These are phyloP conservation scores for Alectoria sarmentosa DNA, from an alignment of 495 filamentous ascomycete genomes.

Conservation along the genomic window DNA sequence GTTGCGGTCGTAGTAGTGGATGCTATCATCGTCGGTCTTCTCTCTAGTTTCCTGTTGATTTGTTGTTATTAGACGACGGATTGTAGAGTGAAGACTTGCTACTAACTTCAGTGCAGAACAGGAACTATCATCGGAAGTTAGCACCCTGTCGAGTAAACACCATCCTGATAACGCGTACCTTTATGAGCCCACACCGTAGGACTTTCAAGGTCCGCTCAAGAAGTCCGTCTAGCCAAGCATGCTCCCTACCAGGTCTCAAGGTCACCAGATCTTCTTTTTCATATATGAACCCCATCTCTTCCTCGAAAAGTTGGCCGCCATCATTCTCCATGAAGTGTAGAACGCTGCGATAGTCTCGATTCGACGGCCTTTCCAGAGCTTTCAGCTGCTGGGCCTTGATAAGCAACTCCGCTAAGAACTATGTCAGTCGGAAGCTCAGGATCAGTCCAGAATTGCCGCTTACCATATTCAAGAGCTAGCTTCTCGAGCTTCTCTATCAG, in stretches of 20 bases:
- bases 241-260: conserved; percentile 33
- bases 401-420: conserved; percentile 29
- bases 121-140: conserved; percentile 8
- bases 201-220: conserved; percentile 30
- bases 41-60: conserved; percentile 26
- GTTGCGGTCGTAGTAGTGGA: conserved; percentile 33
- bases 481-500: conserved; percentile 29
- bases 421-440: not conserved
- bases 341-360: conserved; percentile 34
- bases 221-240: conserved; percentile 34
- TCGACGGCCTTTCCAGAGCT: conserved; percentile 31
- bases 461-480: conserved; percentile 34
- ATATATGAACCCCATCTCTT: conserved; percentile 32
- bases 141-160: not conserved
- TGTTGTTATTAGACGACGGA: no score
- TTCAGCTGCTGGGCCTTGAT: conserved; percentile 32
- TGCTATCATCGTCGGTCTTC: conserved; percentile 30
- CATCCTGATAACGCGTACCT: conserved; percentile 20
- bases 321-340: conserved; percentile 31
- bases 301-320: conserved; percentile 26
- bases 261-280: conserved; percentile 38
- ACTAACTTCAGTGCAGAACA: conserved; percentile 19
- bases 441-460: no score
- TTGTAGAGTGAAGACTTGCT: no score
- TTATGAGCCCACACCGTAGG: conserved; percentile 25